Percentiles rank a stretch among this genome's conserved stretches.
Conservation (phyloP, 2,329 filamentous ascomycete genomes). For the Pyrenophora teres region DNA sequence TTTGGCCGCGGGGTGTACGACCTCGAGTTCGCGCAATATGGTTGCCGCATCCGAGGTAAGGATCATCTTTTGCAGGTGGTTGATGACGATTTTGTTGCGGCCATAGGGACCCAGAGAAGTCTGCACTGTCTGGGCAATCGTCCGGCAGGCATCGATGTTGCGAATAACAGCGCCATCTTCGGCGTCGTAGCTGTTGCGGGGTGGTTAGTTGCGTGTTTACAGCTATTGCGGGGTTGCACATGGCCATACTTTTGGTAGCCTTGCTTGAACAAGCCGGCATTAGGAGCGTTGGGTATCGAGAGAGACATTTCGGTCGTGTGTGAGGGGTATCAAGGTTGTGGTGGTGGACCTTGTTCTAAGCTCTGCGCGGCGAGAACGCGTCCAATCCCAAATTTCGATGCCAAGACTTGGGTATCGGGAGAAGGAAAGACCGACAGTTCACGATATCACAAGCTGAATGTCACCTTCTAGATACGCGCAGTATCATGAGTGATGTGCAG, state of each 20-base stretch:
- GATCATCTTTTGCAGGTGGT: constrained; percentile 99
- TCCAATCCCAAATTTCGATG: constrained; percentile 26
- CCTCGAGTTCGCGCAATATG: constrained; percentile 95
- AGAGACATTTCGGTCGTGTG: constrained; percentile 74
- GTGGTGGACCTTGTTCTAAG: constrained; percentile 27
- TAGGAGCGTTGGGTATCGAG: constrained; percentile 91
- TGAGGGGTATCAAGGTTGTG: constrained; percentile 39
- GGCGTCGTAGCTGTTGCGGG: constrained; percentile 79
- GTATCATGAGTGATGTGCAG: background rate
- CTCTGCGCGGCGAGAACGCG: constrained; percentile 32
- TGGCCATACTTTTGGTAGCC: constrained; percentile 87
- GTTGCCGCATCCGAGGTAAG: constrained; percentile 97
- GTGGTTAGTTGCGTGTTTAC: constrained; percentile 40
- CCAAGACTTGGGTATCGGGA: constrained; percentile 20
- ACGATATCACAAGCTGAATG: background rate
- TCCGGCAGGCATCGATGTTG: constrained; percentile 97
- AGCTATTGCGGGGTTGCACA: constrained; percentile 21
- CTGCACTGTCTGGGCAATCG: constrained; percentile 94
- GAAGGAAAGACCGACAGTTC: constrained; percentile 14
- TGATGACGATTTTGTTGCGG: constrained; percentile 99
- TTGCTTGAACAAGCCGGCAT: constrained; percentile 90
- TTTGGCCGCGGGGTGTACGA: constrained; percentile 97
- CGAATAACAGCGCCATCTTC: constrained; percentile 98
- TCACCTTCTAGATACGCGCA: background rate
- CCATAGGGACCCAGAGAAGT: constrained; percentile 96